Evolutionary conservation across 495 filamentous ascomycete genomes (phyloP).

Genomic region (Aspergillus hancockii): DNA sequence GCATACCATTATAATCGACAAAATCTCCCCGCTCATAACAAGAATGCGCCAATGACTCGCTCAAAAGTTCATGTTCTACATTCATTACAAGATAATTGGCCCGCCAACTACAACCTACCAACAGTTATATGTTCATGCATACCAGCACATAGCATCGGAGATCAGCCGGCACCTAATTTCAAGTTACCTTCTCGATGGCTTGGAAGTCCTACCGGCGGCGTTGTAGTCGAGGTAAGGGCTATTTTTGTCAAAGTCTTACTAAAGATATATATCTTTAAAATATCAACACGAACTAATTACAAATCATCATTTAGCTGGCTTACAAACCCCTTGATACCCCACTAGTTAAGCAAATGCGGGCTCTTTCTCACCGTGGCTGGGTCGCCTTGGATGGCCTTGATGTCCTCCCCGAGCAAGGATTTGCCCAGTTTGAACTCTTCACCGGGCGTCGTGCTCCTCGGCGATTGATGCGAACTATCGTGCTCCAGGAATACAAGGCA

Average conservation of each 20-base stretch:
- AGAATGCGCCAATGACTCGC: constrained; percentile 19
- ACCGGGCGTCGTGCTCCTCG: constrained; percentile 74
- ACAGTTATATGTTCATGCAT: constrained; percentile 77
- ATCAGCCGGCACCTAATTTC: constrained; percentile 65
- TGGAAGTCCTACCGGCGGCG: constrained; percentile 73
- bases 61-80: constrained; percentile 55
- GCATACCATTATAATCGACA: constrained; percentile 67
- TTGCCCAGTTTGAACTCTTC: constrained; percentile 80
- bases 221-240: constrained; percentile 66
- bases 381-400: constrained; percentile 76
- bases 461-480: constrained; percentile 59
- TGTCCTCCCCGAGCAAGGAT: constrained; percentile 75
- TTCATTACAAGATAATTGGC: constrained; percentile 63
- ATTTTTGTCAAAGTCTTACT: not conserved
- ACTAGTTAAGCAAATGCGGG: constrained; percentile 62
- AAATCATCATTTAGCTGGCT: constrained; percentile 50
- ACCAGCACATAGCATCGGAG: constrained; percentile 64
- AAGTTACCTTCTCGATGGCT: constrained; percentile 72
- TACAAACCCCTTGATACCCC: constrained; percentile 74
- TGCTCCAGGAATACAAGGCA: constrained; percentile 41
- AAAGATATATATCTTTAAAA: not conserved
- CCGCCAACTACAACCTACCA: constrained; percentile 60
- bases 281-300: not conserved
- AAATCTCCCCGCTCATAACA: constrained; percentile 27
- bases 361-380: constrained; percentile 63